Conservation (phyloP, 768 basidiomycete genomes). For the Omphalotus guepiniiformis region DNA sequence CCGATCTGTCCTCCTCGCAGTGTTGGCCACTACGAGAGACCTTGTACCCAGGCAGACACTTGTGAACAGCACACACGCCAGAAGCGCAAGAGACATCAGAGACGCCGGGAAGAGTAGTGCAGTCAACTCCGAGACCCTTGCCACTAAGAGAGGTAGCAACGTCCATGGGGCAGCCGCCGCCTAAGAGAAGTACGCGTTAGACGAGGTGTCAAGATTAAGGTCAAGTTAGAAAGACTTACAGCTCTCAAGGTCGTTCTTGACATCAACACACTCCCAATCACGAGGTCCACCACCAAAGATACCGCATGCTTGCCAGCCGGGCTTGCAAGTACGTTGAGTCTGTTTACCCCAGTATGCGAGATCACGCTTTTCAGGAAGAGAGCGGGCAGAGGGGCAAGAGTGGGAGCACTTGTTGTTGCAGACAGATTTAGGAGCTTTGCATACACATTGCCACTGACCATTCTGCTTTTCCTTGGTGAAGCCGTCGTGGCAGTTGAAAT, state of each 20-base stretch:
- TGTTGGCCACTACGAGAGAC: slow-evolving; percentile 7
- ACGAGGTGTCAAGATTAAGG: background rate
- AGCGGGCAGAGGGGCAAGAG: slow-evolving; percentile 7
- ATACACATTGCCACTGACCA: slow-evolving; percentile 18
- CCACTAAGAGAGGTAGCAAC: slow-evolving; percentile 19
- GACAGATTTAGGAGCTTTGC: slow-evolving; percentile 18
- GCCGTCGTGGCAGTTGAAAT: slow-evolving; percentile 26
- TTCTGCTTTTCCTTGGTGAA: slow-evolving; percentile 12
- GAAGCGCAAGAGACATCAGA: slow-evolving; percentile 30
- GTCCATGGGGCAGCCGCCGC: slow-evolving; percentile 32
- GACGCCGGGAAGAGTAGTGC: slow-evolving; percentile 32
- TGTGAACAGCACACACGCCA: slow-evolving; percentile 28
- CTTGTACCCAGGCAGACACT: slow-evolving; percentile 28
- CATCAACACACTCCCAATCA: slow-evolving; percentile 35
- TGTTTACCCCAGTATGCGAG: slow-evolving; percentile 17
- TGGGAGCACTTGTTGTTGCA: slow-evolving; percentile 27
- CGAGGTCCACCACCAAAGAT: slow-evolving; percentile 22
- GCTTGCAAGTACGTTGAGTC: slow-evolving; percentile 19
- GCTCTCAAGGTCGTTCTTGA: slow-evolving; percentile 29
- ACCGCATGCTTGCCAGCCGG: slow-evolving; percentile 28
- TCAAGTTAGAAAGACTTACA: slow-evolving; percentile 23
- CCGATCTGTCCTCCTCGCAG: slow-evolving; percentile 7
- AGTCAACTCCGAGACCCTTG: slow-evolving; percentile 24
- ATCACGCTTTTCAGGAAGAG: slow-evolving; percentile 9
- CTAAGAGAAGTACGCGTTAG: slow-evolving; percentile 12